phyloP scores from a whole-genome alignment of 306 rosid species.

The Castanea sativa region DNA sequence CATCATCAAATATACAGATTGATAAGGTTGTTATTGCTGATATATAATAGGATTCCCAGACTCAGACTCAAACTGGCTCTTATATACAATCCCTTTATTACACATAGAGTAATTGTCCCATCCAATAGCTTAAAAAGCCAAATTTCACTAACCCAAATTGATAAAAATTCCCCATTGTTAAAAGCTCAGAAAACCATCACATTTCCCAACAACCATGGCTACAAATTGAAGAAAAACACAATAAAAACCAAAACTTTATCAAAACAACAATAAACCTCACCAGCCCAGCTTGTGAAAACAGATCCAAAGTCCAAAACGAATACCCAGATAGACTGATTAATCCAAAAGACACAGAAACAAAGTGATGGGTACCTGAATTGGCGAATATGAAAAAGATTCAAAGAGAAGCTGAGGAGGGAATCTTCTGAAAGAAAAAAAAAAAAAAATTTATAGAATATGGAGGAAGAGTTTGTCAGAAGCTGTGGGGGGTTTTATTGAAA shows the following conservation, averaged over 20 bases:
- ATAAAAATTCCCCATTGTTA: slow-evolving; percentile 21
- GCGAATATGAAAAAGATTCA: slow-evolving; percentile 7
- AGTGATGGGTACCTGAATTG: slow-evolving; percentile 34
- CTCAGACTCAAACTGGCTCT: slow-evolving; percentile 29
- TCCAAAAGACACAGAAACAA: background rate
- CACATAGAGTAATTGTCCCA: slow-evolving; percentile 50
- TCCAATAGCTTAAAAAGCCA: slow-evolving; percentile 25
- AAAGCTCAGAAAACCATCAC: slow-evolving; percentile 24
- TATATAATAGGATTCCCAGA: slow-evolving; percentile 39
- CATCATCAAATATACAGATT: slow-evolving; percentile 51
- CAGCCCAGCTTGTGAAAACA: background rate
- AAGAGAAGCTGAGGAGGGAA: background rate
- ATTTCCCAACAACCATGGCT: slow-evolving; percentile 21
- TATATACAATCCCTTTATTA: slow-evolving; percentile 55
- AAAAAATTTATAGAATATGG: background rate
- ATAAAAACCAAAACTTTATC: background rate
- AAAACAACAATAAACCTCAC: background rate
- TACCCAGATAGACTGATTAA: slow-evolving; percentile 4
- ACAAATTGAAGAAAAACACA: background rate
- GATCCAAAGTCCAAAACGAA: slow-evolving; percentile 28
- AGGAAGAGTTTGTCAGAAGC: too few relatives aligned
- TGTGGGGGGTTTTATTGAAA: too few relatives aligned
- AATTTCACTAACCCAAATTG: slow-evolving; percentile 7
- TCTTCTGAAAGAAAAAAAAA: too few relatives aligned
- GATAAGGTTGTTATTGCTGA: slow-evolving; percentile 36